Conservation (phyloP, 441 rosid species). For the Gossypium aridum region DNA sequence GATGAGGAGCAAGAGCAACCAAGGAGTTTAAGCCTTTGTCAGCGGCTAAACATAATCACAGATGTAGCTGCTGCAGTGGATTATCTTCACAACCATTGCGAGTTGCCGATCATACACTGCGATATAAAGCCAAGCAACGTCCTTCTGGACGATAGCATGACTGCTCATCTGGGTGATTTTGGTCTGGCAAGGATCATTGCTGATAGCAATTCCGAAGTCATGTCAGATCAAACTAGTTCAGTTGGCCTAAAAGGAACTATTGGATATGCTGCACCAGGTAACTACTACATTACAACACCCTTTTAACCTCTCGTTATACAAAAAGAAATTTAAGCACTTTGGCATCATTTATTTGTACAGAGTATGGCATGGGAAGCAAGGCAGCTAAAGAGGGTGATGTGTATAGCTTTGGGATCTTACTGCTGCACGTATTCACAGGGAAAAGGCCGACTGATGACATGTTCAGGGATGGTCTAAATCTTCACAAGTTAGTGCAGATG, state of each 20-base stretch:
- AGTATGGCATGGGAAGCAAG: not conserved
- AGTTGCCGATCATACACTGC: not conserved
- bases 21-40: not conserved
- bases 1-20: not conserved
- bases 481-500: not conserved
- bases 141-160: not conserved
- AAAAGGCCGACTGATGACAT: not conserved
- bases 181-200: not conserved
- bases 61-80: not conserved
- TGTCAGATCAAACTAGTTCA: not conserved
- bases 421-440: not conserved
- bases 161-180: not conserved
- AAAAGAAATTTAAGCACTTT: not conserved
- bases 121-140: conserved; percentile 8
- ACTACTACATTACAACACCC: not conserved
- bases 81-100: not conserved
- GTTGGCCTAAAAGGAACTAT: not conserved
- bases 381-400: not conserved
- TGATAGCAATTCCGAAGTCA: not conserved
- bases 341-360: not conserved
- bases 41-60: not conserved
- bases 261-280: conserved; percentile 7
- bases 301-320: not conserved
- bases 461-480: not conserved
- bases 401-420: not conserved